Conservation (phyloP, 2,329 filamentous ascomycete genomes). For the Ceratocystis cacaofunesta region DNA sequence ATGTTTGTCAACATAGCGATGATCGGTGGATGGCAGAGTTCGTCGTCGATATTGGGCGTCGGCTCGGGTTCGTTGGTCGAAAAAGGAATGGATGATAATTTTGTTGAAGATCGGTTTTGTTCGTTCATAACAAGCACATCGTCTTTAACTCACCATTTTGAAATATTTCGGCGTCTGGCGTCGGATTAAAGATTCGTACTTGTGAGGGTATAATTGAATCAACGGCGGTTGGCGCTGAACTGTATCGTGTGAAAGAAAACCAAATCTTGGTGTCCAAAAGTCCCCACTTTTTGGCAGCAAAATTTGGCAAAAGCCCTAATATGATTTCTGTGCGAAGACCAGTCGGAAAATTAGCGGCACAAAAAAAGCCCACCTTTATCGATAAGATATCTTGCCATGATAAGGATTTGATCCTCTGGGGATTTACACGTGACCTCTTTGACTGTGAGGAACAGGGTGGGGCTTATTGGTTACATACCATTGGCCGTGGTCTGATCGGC, state of each 20-base stretch:
- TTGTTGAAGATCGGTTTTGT: conserved; percentile 5
- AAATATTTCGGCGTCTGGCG: conserved; percentile 17
- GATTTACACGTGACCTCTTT: background rate
- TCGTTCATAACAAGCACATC: background rate
- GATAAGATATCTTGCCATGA: conserved; percentile 16
- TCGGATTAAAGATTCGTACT: conserved; percentile 16
- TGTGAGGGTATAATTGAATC: conserved; percentile 16
- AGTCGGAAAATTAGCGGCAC: conserved; percentile 13
- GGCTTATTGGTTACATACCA: background rate
- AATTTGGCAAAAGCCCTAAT: conserved; percentile 17
- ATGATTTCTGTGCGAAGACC: conserved; percentile 13
- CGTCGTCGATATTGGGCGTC: conserved; percentile 7
- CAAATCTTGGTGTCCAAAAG: conserved; percentile 15
- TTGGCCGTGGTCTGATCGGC: background rate
- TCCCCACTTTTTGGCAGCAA: conserved; percentile 16
- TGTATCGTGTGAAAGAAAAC: conserved; percentile 16
- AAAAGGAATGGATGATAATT: background rate
- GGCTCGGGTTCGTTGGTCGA: background rate
- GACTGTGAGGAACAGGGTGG: background rate
- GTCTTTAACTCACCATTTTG: conserved; percentile 17
- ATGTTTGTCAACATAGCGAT: background rate
- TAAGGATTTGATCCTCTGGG: background rate
- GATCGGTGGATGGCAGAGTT: conserved; percentile 1
- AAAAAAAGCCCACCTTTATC: conserved; percentile 7
- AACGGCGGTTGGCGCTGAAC: conserved; percentile 16